Evolutionary conservation across 2,329 filamentous ascomycete species (phyloP), one percentile per base, ranked within the genome.

Genomic region (Orbilia javanica): DNA sequence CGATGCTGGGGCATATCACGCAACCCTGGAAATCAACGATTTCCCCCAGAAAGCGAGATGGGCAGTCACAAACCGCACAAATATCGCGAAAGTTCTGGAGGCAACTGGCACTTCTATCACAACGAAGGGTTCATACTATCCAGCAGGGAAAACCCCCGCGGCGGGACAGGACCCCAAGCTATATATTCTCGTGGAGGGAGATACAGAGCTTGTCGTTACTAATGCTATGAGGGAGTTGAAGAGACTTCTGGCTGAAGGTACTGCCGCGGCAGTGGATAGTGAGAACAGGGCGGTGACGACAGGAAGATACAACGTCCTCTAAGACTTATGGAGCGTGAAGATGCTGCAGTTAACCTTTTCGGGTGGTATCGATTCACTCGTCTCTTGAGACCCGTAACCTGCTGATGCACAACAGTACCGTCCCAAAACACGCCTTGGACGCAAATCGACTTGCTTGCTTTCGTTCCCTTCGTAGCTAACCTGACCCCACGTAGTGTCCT

Each of bases 1-100:
- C 0, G 96, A 99, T 84, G 96, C 96, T 2, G 96, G 96, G 64
- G 94, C 94, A 0, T 99, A 94, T 88, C 96, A 99, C 84, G 94
- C 96, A 15, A 98, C 95, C 3, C 88, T 99, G 79, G 96, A 98
- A 85, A 99, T 99, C 89, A 99, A 99, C 85, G 96, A 99, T 85
- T 98, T 98, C 85, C 96, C 96, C 36, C 86, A 99, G 84, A 98
- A 97, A 87, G 96, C 96, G 80, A 90, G 96, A 81, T 99, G 96
- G 96, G 95, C 94, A 10, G 96, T 99, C 85, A 99, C 96, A 44
- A 99, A 99, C 84, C 90, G 96, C 80, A 98, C 96, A 39, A 99
- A 99, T 82, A 96, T 99, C 72, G 94, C 95, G 81, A 99, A 98
- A 87, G 97, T 99, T 81, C 88, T 99, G 80, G 96, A 99, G 83